Conservation (phyloP, 176 grass and related monocot genomes). For the Zizania latifolia region DNA sequence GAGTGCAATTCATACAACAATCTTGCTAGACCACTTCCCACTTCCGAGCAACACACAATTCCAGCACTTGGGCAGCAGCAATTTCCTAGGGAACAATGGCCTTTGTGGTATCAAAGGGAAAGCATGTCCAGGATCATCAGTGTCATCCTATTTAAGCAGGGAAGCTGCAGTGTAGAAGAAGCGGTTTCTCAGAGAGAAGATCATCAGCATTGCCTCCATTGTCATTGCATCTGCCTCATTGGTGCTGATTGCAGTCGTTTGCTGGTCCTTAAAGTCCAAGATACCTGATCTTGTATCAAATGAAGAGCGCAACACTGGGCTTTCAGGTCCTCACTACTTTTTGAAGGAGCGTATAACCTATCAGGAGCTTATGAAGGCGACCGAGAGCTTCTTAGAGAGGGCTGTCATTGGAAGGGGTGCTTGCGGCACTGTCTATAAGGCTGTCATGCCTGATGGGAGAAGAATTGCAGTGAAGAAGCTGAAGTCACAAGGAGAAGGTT, state of each 20-base stretch:
- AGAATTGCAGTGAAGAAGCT: constrained; percentile 88
- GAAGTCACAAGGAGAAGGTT: constrained; percentile 70
- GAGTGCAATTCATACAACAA: constrained; percentile 96
- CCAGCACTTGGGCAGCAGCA: constrained; percentile 65
- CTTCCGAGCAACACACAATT: constrained; percentile 68
- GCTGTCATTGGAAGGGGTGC: constrained; percentile 74
- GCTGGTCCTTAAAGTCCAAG: constrained; percentile 72
- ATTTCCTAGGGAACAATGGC: constrained; percentile 77
- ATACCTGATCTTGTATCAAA: constrained; percentile 45
- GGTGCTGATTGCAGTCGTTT: constrained; percentile 69
- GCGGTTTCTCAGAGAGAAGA: constrained; percentile 59
- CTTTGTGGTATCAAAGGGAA: constrained; percentile 66
- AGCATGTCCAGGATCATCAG: constrained; percentile 40
- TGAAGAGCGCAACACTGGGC: constrained; percentile 45
- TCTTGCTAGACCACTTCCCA: constrained; percentile 57
- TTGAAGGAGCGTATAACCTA: constrained; percentile 69
- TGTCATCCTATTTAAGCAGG: constrained; percentile 34
- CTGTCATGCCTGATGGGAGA: constrained; percentile 59
- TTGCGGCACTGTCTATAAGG: constrained; percentile 85
- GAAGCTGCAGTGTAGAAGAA: constrained; percentile 29
- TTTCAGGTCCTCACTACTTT: constrained; percentile 66
- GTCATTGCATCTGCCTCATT: constrained; percentile 58
- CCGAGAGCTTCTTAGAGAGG: constrained; percentile 68
- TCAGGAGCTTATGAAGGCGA: constrained; percentile 79
- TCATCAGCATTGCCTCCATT: constrained; percentile 65